Conservation (phyloP, 495 filamentous ascomycete species). For the Monascus purpureus region DNA sequence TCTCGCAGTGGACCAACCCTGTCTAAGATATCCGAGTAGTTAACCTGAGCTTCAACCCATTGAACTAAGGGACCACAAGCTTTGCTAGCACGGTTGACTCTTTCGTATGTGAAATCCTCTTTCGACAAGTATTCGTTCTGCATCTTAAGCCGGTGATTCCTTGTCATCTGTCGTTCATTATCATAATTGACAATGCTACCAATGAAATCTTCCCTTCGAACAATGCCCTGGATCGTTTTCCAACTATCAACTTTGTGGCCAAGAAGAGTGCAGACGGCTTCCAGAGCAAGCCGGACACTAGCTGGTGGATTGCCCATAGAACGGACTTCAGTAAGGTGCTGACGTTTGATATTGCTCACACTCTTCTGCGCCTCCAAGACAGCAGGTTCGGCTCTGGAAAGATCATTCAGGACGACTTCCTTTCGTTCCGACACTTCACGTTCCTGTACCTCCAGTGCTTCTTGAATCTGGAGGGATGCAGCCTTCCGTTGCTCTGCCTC, state of each 20-base stretch:
- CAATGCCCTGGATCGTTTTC: constrained; percentile 77
- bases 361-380: constrained; percentile 86
- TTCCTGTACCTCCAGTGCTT: constrained; percentile 77
- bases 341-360: constrained; percentile 93
- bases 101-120: constrained; percentile 89
- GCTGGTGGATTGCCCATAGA: constrained; percentile 87
- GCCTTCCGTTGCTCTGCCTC: constrained; percentile 88
- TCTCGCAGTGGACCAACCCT: constrained; percentile 86
- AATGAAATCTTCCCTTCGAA: constrained; percentile 92
- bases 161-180: constrained; percentile 92
- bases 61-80: constrained; percentile 94
- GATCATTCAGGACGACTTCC: constrained; percentile 74
- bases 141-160: constrained; percentile 69
- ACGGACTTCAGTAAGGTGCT: constrained; percentile 92
- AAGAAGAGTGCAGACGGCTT: constrained; percentile 86
- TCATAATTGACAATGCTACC: constrained; percentile 95
- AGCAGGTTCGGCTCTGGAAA: constrained; percentile 85
- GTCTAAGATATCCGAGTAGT: constrained; percentile 92
- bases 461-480: constrained; percentile 77
- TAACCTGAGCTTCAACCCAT: constrained; percentile 95
- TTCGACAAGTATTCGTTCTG: constrained; percentile 81
- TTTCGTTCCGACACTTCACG: constrained; percentile 69
- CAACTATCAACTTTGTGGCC: constrained; percentile 83
- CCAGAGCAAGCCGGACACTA: constrained; percentile 81
- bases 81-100: constrained; percentile 88